phyloP scores from a whole-genome alignment of 495 filamentous ascomycete species.

The Trichoderma erinaceum region DNA sequence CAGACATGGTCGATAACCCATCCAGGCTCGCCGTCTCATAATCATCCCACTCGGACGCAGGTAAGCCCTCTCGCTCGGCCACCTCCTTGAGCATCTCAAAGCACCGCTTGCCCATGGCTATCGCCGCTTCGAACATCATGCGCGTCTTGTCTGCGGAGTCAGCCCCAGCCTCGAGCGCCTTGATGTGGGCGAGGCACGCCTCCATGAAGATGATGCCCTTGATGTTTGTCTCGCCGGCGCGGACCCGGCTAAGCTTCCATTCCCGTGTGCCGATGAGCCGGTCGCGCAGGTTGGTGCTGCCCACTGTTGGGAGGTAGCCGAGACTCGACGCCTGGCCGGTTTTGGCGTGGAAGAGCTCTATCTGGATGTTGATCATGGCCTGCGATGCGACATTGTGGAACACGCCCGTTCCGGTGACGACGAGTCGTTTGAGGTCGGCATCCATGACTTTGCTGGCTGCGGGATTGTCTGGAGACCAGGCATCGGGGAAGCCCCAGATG shows the following conservation, averaged over 20 bases:
- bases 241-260: conserved; percentile 40
- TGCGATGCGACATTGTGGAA: conserved; percentile 40
- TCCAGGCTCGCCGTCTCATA: conserved; percentile 1
- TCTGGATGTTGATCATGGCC: conserved; percentile 39
- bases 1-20: neutral
- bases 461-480: neutral
- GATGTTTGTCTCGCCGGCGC: conserved; percentile 51
- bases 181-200: conserved; percentile 40
- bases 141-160: conserved; percentile 25
- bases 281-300: conserved; percentile 37
- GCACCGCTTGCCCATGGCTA: conserved; percentile 23
- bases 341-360: conserved; percentile 46
- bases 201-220: conserved; percentile 47
- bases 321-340: conserved; percentile 45
- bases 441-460: conserved; percentile 18
- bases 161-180: conserved; percentile 31
- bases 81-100: conserved; percentile 22
- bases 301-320: conserved; percentile 11
- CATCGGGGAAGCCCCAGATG: conserved; percentile 1
- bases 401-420: conserved; percentile 40
- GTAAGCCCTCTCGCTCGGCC: conserved; percentile 14
- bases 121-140: conserved; percentile 23
- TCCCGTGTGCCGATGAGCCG: conserved; percentile 41
- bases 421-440: conserved; percentile 39
- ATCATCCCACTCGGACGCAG: neutral